Conservation (phyloP, 2,329 filamentous ascomycete species). For the Chrysoporthe cubensis region DNA sequence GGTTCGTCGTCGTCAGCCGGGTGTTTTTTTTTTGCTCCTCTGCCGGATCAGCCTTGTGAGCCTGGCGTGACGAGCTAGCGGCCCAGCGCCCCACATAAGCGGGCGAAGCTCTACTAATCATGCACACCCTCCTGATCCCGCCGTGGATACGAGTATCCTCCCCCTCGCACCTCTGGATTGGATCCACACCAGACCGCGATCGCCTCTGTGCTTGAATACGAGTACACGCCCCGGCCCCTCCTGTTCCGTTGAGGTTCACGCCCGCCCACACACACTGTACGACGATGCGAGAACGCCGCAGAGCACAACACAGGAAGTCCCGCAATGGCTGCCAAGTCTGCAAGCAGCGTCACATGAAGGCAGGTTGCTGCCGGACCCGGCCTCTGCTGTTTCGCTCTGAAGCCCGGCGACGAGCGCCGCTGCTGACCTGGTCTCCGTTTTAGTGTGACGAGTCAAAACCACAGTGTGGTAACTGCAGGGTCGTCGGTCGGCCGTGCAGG, state of each 20-base stretch:
- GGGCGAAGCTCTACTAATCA: neutral
- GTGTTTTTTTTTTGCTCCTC: too few relatives aligned
- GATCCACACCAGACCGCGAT: neutral
- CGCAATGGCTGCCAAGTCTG: slow-evolving; percentile 38
- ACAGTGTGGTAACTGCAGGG: slow-evolving; percentile 3
- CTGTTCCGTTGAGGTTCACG: neutral
- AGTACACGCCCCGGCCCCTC: neutral
- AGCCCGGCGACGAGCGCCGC: too few relatives aligned
- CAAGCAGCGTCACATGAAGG: slow-evolving; percentile 40
- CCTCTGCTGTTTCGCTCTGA: neutral
- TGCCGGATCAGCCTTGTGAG: too few relatives aligned
- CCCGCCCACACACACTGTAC: neutral
- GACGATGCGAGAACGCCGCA: neutral
- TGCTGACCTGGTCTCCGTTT: neutral
- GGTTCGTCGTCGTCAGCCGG: too few relatives aligned
- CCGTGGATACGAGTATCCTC: neutral
- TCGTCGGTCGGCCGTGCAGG: neutral
- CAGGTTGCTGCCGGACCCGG: too few relatives aligned
- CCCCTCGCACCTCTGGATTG: neutral
- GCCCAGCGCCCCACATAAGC: neutral
- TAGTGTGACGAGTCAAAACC: slow-evolving; percentile 3
- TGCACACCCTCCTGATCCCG: neutral
- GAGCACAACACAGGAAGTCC: slow-evolving; percentile 38
- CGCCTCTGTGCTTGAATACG: neutral
- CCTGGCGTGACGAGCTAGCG: neutral